Conservation (phyloP, 257 asterid genomes). For the Nicotiana paniculata region DNA sequence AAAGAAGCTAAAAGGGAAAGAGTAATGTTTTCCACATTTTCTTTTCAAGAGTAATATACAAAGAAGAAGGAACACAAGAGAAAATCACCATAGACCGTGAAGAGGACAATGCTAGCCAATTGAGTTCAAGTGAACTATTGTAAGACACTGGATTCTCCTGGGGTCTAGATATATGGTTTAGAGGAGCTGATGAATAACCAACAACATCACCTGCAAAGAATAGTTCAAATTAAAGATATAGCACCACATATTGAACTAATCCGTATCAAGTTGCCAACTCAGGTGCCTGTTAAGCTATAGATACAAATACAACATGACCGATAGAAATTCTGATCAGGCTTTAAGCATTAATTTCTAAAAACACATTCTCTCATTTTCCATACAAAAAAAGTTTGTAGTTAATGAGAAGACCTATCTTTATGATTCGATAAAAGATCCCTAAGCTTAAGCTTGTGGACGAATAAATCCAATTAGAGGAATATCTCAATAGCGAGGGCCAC, state of each 20-base stretch:
- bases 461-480: background rate
- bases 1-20: background rate
- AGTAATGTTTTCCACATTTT: background rate
- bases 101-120: slow-evolving; percentile 62
- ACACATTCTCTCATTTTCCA: background rate
- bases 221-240: slow-evolving; percentile 9
- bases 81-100: slow-evolving; percentile 53
- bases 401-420: background rate
- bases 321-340: background rate
- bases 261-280: background rate
- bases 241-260: background rate
- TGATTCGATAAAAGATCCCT: background rate
- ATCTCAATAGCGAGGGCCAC: background rate
- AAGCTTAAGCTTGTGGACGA: background rate
- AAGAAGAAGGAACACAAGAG: slow-evolving; percentile 12
- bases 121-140: slow-evolving; percentile 34
- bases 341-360: background rate
- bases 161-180: slow-evolving; percentile 43
- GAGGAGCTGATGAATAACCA: slow-evolving; percentile 58
- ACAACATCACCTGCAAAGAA: slow-evolving; percentile 53
- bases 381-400: background rate
- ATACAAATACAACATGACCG: background rate
- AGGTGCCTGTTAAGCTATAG: background rate
- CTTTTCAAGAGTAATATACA: background rate
- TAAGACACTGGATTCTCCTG: slow-evolving; percentile 26